Evolutionary conservation across 208 protist species (phyloP), one percentile per base, ranked within the genome.

Genomic region (Crithidia bombi): DNA sequence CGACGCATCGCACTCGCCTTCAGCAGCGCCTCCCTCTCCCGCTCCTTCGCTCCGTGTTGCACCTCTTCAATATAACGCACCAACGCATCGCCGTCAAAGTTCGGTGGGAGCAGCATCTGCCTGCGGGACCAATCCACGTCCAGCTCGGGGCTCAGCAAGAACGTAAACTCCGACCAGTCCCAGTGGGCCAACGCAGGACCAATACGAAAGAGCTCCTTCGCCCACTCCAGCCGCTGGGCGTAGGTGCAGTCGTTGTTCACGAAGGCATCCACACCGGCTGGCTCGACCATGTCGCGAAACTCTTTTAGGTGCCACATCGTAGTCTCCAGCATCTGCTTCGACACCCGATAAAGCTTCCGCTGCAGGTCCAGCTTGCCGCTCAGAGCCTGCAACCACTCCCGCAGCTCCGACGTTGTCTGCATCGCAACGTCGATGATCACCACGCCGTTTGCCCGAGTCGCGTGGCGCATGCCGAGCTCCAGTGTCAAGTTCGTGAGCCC

Each of bases 91-190:
- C 93, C 93, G 72, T 95, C 83, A 58, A 97, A 95, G 73, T 96
- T 95, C 69, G 82, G 81, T 25, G 93, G 93, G 49, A 97, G 86
- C 26, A 78, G 72, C 46, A 96, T 63, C 61, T 86, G 73, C 32
- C 82, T 75, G 17, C 77, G 75, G 26, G 56, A 49, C 93, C 93
- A 97, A 71, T 95, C 83, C 11, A 97, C 64, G 65, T 97, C 90
- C 39, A 97, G 73, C 65, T 89, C 79, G 2, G 82, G 78, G 38
- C 81, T 76, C 55, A 97, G 78, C 9, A 93, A 39, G 58, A 97
- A 96, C n/a, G 79, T 87, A 65, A 97, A 93, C 25, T 94, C 93
- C 30, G 79, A 79, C 91, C 93, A 97, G 64, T 97, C 93, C 89
- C 87, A 97, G 52, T 81, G 86, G 1, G 93, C 83, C 25, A 97